Evolutionary conservation across 441 rosid genomes (phyloP), one percentile per base, ranked within the genome.

Genomic region (Erodium moschatum): DNA sequence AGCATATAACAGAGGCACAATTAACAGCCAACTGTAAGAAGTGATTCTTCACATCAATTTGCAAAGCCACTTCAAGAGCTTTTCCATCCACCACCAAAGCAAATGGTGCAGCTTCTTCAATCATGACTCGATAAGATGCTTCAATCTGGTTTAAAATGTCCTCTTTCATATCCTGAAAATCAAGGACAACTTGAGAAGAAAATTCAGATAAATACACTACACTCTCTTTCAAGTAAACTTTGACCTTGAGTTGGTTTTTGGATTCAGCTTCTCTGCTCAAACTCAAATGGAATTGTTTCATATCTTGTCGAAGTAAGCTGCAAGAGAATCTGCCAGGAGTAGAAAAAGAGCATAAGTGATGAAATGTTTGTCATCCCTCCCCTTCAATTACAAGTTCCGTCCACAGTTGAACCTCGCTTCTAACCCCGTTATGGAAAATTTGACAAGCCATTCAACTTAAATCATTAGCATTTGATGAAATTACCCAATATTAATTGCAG

Each of bases 401-500:
- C 44, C 7, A 5, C 6, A 38, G 44, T 15, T 54, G 18, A 38
- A 5, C 44, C 44, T 38, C 4, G 6, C 3, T 2, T 2, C 38
- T 33, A 33, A 33, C 38, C 2, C 2, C 27, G 2, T 24, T 24
- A 24, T 24, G 2, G 27, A 0, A 24, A 24, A 24, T 2, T 24
- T 2, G 27, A 24, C 27, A 24, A 24, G 2, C 27, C 6, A 38
- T 38, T 38, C 7, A 38, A 3, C 44, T 38, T 38, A 38, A 20
- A 52, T 15, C 60, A n/a, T 52, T 52, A n/a, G 60, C 60, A 52
- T 52, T 15, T 52, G 4, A 6, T 6, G 20, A 52, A 52, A 52
- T 24, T 82, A 91, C 99, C 99, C 99, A 64, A 94, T 91, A 76
- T 94, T 94, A 72, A 94, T 91, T 33, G 99, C 99, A 6, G 99